A percentile compares a stretch with the other conserved stretches of the same genome.
phyloP scores from a whole-genome alignment of 805 yeast genomes.

The Barnettozyma populi region DNA sequence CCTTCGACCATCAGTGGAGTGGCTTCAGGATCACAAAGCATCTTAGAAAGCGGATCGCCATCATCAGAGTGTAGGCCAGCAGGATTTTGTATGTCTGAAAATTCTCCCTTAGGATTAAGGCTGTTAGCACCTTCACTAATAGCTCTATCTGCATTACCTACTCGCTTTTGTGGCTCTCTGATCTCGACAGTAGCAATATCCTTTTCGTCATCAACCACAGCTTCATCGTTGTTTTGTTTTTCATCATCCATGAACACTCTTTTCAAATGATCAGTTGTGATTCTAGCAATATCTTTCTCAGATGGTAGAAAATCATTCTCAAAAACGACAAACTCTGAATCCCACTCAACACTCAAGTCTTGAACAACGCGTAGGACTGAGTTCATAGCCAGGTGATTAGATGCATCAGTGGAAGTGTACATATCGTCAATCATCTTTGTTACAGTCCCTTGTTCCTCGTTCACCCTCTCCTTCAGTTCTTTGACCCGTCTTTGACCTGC shows the following conservation, averaged over 20 bases:
- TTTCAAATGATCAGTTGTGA: constrained; percentile 82
- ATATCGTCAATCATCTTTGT: constrained; percentile 41
- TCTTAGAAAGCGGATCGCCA: background rate
- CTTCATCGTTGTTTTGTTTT: constrained; percentile 19
- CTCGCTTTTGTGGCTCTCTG: background rate
- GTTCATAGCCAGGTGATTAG: constrained; percentile 68
- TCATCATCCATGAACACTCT: constrained; percentile 61
- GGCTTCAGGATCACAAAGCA: background rate
- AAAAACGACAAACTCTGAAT: constrained; percentile 71
- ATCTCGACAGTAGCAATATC: background rate
- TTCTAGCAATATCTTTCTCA: constrained; percentile 85
- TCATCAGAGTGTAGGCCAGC: background rate
- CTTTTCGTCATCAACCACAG: constrained; percentile 10
- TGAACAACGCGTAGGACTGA: constrained; percentile 65
- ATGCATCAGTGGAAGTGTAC: constrained; percentile 50
- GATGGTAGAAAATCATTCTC: constrained; percentile 78
- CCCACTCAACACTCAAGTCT: constrained; percentile 84
- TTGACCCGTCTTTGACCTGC: constrained; percentile 59
- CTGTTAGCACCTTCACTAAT: background rate
- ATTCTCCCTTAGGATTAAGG: background rate
- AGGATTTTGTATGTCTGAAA: background rate
- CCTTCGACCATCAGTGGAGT: background rate
- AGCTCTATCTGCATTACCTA: background rate
- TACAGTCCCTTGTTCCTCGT: constrained; percentile 44
- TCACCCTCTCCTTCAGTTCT: constrained; percentile 49